Evolutionary conservation across 1,284 basidiomycete species (phyloP), one percentile per base, ranked within the genome.

Genomic region (Trichosporon sp.): DNA sequence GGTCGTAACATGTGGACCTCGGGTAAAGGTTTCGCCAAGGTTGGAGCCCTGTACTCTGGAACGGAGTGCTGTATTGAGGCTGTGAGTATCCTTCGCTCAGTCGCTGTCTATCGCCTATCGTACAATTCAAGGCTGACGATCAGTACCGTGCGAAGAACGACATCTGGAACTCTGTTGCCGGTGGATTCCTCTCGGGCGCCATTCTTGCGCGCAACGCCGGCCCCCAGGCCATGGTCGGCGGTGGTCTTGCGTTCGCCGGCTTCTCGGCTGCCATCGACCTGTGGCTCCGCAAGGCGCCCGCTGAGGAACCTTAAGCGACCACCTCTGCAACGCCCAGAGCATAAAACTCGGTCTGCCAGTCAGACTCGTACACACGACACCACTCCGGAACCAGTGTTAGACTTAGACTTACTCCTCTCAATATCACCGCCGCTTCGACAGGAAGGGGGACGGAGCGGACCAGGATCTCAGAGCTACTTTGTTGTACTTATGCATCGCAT

Each of bases 131-230:
- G 8, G 66, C 72, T 70, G 51, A 71, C 70, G 1, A 6, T 0
- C 71, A 97, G 94, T 98, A 96, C 84, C 92, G 95, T 69, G 94
- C 93, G n/a, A 94, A 91, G 85, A 96, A 96, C 79, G 95, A 98
- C 82, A 91, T 96, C 77, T 90, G 89, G 68, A 98, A 97, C 81
- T 84, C 85, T n/a, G 79, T 87, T 8, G 81, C 84, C 16, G 86
- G 83, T 1, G 87, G 87, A 3, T 85, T 85, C 75, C 68, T 87
- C 21, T 82, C 86, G 0, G 93, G 93, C 43, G 93, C 91, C 56
- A 85, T 94, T 19, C 88, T 97, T 4, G 94, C 94, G 16, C 88
- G 92, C 68, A 90, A 92, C 79, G 90, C 93, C 1, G 94, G 92
- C 1, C 92, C 93, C 8, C 91, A 88, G 81, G 93, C 92, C 12